Percentiles rank a stretch among this genome's conserved stretches.
These are phyloP conservation scores for Urostyla sp. DNA, from an alignment of 73 alveolate genomes.

Conservation along the genomic window DNA sequence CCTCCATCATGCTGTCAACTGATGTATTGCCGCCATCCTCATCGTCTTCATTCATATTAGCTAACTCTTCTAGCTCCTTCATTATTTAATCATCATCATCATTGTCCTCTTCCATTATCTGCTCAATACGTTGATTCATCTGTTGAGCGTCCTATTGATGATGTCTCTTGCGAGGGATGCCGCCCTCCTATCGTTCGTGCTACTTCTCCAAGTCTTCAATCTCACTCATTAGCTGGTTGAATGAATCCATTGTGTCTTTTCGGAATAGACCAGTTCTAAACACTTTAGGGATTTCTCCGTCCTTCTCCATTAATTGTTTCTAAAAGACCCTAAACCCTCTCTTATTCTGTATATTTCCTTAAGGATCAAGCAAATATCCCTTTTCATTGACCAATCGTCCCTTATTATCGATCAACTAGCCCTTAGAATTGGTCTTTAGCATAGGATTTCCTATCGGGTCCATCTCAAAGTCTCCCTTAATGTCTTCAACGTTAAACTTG, in stretches of 20 bases:
- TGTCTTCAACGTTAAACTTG: slow-evolving; percentile 54
- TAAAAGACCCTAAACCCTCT: slow-evolving; percentile 45
- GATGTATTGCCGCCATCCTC: slow-evolving; percentile 56
- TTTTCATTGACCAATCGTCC: slow-evolving; percentile 61
- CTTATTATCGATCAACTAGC: slow-evolving; percentile 42
- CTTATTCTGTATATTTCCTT: slow-evolving; percentile 63
- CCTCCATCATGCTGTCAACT: slow-evolving; percentile 60
- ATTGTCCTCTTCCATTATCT: slow-evolving; percentile 32
- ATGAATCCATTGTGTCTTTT: slow-evolving; percentile 39
- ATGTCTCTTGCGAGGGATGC: no score
- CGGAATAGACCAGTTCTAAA: slow-evolving; percentile 67
- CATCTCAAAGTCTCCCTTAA: slow-evolving; percentile 56
- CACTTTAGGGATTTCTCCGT: slow-evolving; percentile 69
- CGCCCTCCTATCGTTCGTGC: slow-evolving; percentile 12
- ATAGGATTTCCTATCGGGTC: slow-evolving; percentile 56
- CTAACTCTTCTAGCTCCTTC: slow-evolving; percentile 36
- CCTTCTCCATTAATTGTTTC: slow-evolving; percentile 45
- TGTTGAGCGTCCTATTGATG: neutral
- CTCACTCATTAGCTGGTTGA: slow-evolving; percentile 50
- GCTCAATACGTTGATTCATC: neutral
- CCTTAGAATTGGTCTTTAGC: slow-evolving; percentile 35
- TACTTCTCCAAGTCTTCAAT: slow-evolving; percentile 35
- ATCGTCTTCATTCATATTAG: neutral
- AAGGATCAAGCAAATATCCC: slow-evolving; percentile 57
- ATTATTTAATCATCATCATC: slow-evolving; percentile 14